Conservation (phyloP, 2,329 filamentous ascomycete genomes). For the Podosphaera xanthii region DNA sequence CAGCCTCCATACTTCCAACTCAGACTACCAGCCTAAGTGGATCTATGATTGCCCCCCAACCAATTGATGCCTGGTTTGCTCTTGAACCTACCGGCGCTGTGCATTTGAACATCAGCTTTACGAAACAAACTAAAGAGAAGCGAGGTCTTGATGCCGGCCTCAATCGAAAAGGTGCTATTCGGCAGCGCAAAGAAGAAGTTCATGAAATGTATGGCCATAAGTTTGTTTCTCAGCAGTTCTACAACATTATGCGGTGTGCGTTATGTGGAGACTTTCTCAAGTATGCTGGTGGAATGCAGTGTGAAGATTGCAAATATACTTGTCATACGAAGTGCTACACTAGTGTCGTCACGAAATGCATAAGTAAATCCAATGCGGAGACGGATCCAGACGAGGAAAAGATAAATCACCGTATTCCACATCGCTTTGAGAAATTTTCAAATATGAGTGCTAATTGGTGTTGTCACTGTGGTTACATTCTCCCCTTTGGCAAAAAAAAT, state of each 20-base stretch:
- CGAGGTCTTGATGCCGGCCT: constrained; percentile 72
- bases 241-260: constrained; percentile 99
- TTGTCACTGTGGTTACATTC: constrained; percentile 90
- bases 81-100: constrained; percentile 86
- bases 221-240: constrained; percentile 95
- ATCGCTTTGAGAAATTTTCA: constrained; percentile 88
- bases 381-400: constrained; percentile 97
- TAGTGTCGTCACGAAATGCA: constrained; percentile 96
- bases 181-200: constrained; percentile 92
- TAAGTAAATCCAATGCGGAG: constrained; percentile 97
- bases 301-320: constrained; percentile 97
- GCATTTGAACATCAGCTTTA: constrained; percentile 74
- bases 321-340: constrained; percentile 95
- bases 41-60: constrained; percentile 20
- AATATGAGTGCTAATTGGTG: constrained; percentile 99
- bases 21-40: constrained; percentile 15
- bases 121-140: constrained; percentile 70
- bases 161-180: constrained; percentile 83
- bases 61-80: constrained; percentile 90
- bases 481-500: constrained; percentile 88
- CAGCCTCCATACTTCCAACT: constrained; percentile 14
- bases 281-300: constrained; percentile 97
- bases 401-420: constrained; percentile 96
- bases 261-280: constrained; percentile 96
- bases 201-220: constrained; percentile 99